Evolutionary conservation across 768 basidiomycete species (phyloP), one percentile per base, ranked within the genome.

Genomic region (Pisolithus sp.): DNA sequence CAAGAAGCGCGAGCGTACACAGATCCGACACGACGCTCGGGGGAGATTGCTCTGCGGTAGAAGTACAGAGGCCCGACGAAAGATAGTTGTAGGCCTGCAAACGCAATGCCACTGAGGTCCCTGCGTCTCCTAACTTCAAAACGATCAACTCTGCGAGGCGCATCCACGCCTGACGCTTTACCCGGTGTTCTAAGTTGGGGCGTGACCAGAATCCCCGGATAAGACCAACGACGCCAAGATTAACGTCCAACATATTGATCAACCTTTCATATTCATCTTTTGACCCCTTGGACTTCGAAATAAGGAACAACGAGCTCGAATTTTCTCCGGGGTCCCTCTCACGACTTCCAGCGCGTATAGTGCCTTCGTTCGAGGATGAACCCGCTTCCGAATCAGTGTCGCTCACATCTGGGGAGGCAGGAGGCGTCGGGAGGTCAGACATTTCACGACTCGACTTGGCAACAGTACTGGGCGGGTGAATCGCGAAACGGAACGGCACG

Each of bases 31-130:
- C 67, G 2, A 74, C 67, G 0, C 72, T 65, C 24, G 68, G 63
- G 46, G 71, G 70, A 9, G 42, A 52, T 26, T 5, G 21, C 34
- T 55, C 51, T 34, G n/a, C 41, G 18, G 42, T 39, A 23, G 38
- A 17, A 15, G 56, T 34, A 2, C 54, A 46, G 5, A 50, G 20
- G 10, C 30, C 26, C 37, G 69, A 70, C 4, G 75, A 72, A 56
- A 83, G 73, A 52, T 73, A 67, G 57, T 76, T 73, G 69, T 80
- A 86, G 7, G 80, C 78, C 56, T 80, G 79, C 34, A 77, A 59
- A 36, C 80, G 77, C 7, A 76, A 69, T 10, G 66, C 53, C 42
- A 66, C 53, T 0, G 74, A 53, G 42, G 49, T 40, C 18, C 13
- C 31, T 23, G 18, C 46, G 17, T 60, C 31, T 52, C 52, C 7